Evolutionary conservation across 148 eudicot species (phyloP).

Genomic region (Heliamphora exappendiculata): DNA sequence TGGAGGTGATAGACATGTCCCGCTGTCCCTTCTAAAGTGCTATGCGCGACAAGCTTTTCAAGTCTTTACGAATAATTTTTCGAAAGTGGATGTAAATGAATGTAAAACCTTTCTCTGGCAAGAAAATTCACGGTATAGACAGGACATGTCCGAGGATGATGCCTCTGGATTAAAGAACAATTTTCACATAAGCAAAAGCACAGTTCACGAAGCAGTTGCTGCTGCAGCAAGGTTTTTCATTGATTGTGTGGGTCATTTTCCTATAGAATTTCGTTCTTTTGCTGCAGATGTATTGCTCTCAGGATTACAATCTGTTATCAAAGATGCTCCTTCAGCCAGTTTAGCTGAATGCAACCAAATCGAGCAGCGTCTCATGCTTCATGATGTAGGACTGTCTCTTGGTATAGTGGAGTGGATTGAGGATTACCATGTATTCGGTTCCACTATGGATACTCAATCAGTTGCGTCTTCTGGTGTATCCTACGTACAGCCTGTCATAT

Average conservation of each 20-base stretch:
- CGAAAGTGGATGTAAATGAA: conserved; percentile 19
- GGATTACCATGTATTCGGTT: conserved; percentile 50
- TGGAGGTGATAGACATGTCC: conserved; percentile 69
- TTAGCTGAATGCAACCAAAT: conserved; percentile 49
- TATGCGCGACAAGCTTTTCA: conserved; percentile 73
- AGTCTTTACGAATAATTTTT: conserved; percentile 37
- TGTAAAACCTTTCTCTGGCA: background rate
- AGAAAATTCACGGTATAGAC: conserved; percentile 12
- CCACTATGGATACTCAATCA: conserved; percentile 22
- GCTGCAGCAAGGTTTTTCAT: conserved; percentile 47
- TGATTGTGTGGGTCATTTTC: conserved; percentile 70
- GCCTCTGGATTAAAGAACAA: conserved; percentile 10
- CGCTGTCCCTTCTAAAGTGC: conserved; percentile 64
- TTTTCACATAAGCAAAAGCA: conserved; percentile 15
- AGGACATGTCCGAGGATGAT: conserved; percentile 12
- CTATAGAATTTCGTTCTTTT: conserved; percentile 61
- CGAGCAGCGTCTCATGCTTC: conserved; percentile 72
- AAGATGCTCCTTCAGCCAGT: conserved; percentile 55
- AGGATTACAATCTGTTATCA: conserved; percentile 56
- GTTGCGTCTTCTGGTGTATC: conserved; percentile 23
- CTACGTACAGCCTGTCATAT: conserved; percentile 17
- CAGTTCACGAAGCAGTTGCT: conserved; percentile 21
- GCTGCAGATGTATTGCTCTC: conserved; percentile 74
- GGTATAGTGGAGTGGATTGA: conserved; percentile 83
- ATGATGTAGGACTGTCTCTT: conserved; percentile 73